Evolutionary conservation across 371 early-diverging fungal genomes (phyloP).

Genomic region (Mortierella sp.): DNA sequence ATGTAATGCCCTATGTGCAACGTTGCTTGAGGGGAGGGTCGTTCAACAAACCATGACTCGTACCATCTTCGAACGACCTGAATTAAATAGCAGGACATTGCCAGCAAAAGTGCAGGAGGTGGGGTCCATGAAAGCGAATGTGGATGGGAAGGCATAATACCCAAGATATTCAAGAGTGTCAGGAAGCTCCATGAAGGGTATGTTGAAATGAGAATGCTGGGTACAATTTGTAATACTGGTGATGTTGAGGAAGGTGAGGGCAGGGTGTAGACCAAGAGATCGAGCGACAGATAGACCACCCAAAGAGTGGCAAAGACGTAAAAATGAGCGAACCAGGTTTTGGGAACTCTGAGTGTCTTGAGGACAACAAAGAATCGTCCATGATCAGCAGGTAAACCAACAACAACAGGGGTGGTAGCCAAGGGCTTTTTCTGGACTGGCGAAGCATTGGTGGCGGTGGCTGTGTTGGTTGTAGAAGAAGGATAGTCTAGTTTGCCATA

Average conservation of each 20-base stretch:
- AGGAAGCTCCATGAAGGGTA: slow-evolving; percentile 32
- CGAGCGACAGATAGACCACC: slow-evolving; percentile 36
- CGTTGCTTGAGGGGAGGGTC: slow-evolving; percentile 64
- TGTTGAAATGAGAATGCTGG: background rate
- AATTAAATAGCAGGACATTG: slow-evolving; percentile 61
- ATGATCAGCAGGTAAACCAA: background rate
- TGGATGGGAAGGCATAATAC: slow-evolving; percentile 30
- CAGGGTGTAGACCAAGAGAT: slow-evolving; percentile 26
- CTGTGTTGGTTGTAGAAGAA: background rate
- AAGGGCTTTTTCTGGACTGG: background rate
- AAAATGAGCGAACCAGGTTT: slow-evolving; percentile 77
- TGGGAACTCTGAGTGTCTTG: slow-evolving; percentile 67
- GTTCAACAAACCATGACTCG: slow-evolving; percentile 73
- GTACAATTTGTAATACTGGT: background rate
- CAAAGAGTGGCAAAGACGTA: slow-evolving; percentile 61
- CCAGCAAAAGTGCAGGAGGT: slow-evolving; percentile 50
- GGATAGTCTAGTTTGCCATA: slow-evolving; percentile 49
- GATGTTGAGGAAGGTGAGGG: background rate
- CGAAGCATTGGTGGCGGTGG: background rate
- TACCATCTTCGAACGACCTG: slow-evolving; percentile 75
- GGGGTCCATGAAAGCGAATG: slow-evolving; percentile 27
- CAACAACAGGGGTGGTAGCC: too few species aligned
- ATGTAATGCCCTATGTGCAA: slow-evolving; percentile 81
- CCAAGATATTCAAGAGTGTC: slow-evolving; percentile 29
- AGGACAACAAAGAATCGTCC: slow-evolving; percentile 7